Evolutionary conservation across 345 rosid species (phyloP), one percentile per base, ranked within the genome.

Genomic region (Geranium brycei): DNA sequence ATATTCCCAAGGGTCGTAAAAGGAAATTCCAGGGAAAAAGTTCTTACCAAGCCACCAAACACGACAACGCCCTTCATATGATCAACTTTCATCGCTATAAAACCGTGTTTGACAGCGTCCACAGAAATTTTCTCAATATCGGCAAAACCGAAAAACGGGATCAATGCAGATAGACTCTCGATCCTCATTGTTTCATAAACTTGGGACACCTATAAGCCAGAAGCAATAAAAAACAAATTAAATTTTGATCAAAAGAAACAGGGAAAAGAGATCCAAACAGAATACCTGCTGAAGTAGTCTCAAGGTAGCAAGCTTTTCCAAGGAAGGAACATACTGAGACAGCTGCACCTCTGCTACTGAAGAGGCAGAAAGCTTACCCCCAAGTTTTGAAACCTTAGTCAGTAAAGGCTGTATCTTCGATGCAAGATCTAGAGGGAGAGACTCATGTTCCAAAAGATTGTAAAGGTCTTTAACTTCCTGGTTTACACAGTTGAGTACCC

Each of bases 401-500:
- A 95, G 71, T 68, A 88, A 61, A 23, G 97, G 95, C 72, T 85
- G 96, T 59, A 81, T 77, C 80, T 84, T 95, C 28, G 83, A 75
- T 7, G 91, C 88, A 66, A 89, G 88, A 79, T 91, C 97, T 30
- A 91, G 73, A 10, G 97, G 95, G 51, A 84, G 81, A 77, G 87
- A 88, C 59, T 91, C 97, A 63, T 88, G 87, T 81, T 95, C 99
- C 67, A 95, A 71, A 67, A 91, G 80, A 81, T 87, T 81, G 77
- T 85, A 91, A 51, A 95, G 88, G 73, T 95, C 99, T 72, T 95
- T 95, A 31, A 88, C 97, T 75, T 95, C 99, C 76, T 84, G 99
- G n/a, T 84, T 84, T 3, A 85, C 97, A 84, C 96, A 95, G 74
- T 88, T 87, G 72, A 91, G 69, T 17, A 91, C 96, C 67, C 99